Conservation (phyloP, 257 asterid species). For the Solanum sitiens region DNA sequence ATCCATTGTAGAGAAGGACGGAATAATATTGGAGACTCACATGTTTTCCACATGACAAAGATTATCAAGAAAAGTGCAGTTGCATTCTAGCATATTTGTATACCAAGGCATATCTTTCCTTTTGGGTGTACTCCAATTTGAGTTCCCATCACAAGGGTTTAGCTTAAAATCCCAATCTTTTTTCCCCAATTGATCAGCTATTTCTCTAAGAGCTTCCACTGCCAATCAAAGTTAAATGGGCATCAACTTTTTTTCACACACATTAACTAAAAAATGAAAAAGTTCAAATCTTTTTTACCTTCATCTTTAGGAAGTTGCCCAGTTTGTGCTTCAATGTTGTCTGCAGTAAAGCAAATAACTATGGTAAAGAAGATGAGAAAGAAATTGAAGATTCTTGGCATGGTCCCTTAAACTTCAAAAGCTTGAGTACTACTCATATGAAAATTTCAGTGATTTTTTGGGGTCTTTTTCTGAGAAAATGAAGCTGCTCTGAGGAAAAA, state of each 20-base stretch:
- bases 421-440: not conserved
- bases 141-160: conserved; percentile 48
- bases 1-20: not conserved
- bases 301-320: conserved; percentile 6
- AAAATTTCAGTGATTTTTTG: not conserved
- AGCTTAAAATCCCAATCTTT: conserved; percentile 41
- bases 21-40: conserved; percentile 14
- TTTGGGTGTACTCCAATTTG: conserved; percentile 30
- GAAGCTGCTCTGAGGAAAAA: not conserved
- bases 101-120: conserved; percentile 7
- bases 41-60: conserved; percentile 37
- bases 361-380: not conserved
- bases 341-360: not conserved
- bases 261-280: not conserved
- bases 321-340: not conserved
- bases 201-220: conserved; percentile 41
- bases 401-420: not conserved
- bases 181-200: conserved; percentile 45
- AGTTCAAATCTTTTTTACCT: not conserved
- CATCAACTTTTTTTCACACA: not conserved
- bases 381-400: not conserved
- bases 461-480: not conserved
- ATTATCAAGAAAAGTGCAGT: conserved; percentile 13
- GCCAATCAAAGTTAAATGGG: not conserved
- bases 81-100: conserved; percentile 31